Percentiles rank a stretch among this genome's conserved stretches.
Evolutionary conservation across 805 yeast genomes (phyloP).

Genomic region (Cyberlindnera saturnus): DNA sequence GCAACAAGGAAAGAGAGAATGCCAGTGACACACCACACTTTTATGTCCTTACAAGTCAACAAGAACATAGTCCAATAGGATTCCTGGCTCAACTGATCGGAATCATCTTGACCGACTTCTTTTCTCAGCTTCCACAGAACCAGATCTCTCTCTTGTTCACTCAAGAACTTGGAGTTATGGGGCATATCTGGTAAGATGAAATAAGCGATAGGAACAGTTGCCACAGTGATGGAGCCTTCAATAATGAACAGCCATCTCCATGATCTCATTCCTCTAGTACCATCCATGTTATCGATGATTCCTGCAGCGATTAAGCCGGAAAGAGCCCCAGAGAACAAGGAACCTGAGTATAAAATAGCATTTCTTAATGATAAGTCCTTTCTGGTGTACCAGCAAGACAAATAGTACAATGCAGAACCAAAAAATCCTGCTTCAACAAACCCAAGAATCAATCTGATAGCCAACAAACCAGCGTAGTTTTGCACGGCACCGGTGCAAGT

Average conservation of each 20-base stretch:
- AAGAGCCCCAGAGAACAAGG: constrained; percentile 48
- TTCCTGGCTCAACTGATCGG: constrained; percentile 21
- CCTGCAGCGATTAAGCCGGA: constrained; percentile 51
- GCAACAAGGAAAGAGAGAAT: constrained; percentile 41
- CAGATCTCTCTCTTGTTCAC: constrained; percentile 37
- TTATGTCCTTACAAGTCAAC: constrained; percentile 34
- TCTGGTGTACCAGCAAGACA: constrained; percentile 47
- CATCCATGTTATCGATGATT: constrained; percentile 37
- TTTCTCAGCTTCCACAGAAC: constrained; percentile 23
- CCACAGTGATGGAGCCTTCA: constrained; percentile 50
- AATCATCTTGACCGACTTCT: constrained; percentile 25
- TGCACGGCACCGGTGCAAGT: constrained; percentile 30
- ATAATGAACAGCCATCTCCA: constrained; percentile 66
- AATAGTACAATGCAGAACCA: constrained; percentile 43
- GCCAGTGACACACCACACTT: constrained; percentile 43
- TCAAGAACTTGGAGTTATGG: constrained; percentile 39
- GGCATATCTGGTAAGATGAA: constrained; percentile 49
- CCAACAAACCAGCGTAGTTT: constrained; percentile 25
- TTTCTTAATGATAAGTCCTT: constrained; percentile 43
- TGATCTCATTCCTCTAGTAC: constrained; percentile 39
- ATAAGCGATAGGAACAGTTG: constrained; percentile 41
- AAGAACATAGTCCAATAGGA: constrained; percentile 30
- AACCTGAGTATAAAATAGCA: constrained; percentile 49
- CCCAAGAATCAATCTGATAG: constrained; percentile 34
- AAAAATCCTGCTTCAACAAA: constrained; percentile 43